Base-by-base conservation (phyloP, 1,284 basidiomycete genomes). In the Sporisorium exsertum region DNA sequence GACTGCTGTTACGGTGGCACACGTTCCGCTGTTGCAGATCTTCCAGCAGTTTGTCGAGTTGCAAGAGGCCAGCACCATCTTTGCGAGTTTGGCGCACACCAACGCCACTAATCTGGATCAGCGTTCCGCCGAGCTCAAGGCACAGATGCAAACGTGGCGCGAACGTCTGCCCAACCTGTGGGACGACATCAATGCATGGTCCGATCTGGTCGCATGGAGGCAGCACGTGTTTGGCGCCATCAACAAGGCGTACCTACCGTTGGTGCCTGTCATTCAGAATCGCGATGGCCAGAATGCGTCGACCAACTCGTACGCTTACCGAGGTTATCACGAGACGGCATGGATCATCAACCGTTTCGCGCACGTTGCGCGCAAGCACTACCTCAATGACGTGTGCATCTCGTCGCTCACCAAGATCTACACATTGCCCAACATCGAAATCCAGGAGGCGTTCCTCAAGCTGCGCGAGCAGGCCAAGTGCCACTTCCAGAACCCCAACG, bases 271-370 rank as follows among this genome's bases (percentile, higher is more conserved):
- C 24, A 78, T 82, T 33, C 82, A 83, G 74, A 79, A 78, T 58
- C 92, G 89, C 70, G 85, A 84, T 32, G 80, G 79, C 9, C 93
- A 91, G 70, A 81, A 80, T 47, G 81, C 81, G 8, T 80, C 79
- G 33, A 87, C 87, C 29, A 87, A 87, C 40, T 98, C 95, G 2
- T 94, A 92, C 84, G 97, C 96, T 5, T 99, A 95, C 86, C 90
- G 97, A 60, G 97, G 97, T n/a, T 99, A 94, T 86, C 97, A 99
- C 85, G 97, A 99, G 88, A 99, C 95, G 0, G 97, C 97, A 4
- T 99, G 97, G 97, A 99, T 98, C 86, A 98, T 99, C 88, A 99
- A 99, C 86, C 92, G 97, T 10, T 99, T 99, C 84, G 97, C 97
- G n/a, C 97, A 99, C 85, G 95, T 98, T 60, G 96, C 97, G 27